Base-by-base conservation (phyloP, 495 filamentous ascomycete genomes). In the Penicillium turbatum region DNA sequence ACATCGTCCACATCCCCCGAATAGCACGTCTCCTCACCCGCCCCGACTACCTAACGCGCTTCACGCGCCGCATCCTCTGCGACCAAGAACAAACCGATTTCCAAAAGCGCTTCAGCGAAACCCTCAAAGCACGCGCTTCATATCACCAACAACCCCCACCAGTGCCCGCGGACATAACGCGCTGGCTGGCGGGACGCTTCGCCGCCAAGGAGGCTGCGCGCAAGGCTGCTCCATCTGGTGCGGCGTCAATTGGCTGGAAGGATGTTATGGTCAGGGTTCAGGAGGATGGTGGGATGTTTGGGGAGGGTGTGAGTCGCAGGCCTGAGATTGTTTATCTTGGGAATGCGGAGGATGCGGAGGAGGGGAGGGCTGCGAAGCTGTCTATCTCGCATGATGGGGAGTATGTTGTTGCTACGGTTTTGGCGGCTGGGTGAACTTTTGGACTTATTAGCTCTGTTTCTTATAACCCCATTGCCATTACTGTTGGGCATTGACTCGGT, bases 351-450 rank as follows among this genome's bases (percentile, higher is more conserved):
- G n/a, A 42, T 24, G 42, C 45, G 24, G 49, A 45, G 16, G 63
- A 56, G 6, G 70, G 65, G 30, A 60, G 64, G 37, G 35, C 72
- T 21, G 75, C 67, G 15, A 65, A 53, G 56, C 54, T 80, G 53
- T 78, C 78, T 27, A 81, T 84, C 54, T 80, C 79, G 39, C 80
- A 84, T 71, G 81, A 83, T 71, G 79, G 79, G 38, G 79, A 79
- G 42, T 83, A 84, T 64, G 79, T 82, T 15, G 68, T 80, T 54
- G 81, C 80, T 31, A 80, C 75, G 53, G 78, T 78, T 54, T 51
- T 78, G 50, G 75, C 73, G 21, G 68, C 66, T 43, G 69, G 64
- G 0, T 70, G 67, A 67, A 51, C 35, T 6, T 24, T 27, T 26
- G 26, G 45, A 24, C n/a, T 53, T 24, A n/a, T 2, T 2, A 52